These are phyloP conservation scores for Daldinia loculata DNA, from an alignment of 495 filamentous ascomycete genomes.

Conservation along the genomic window DNA sequence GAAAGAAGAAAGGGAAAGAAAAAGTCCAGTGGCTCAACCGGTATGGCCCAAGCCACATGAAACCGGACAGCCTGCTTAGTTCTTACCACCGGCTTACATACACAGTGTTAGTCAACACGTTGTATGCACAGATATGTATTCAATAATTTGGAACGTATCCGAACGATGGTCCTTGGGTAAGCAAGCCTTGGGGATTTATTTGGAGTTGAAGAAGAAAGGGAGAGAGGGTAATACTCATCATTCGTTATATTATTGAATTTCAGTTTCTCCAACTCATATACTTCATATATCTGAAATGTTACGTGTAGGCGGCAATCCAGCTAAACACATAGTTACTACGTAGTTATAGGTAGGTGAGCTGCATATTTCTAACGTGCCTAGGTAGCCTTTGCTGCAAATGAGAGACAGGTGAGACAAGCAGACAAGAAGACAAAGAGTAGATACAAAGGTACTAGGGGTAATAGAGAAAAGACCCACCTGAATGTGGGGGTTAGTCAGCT, in stretches of 20 bases:
- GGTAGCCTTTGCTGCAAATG: neutral
- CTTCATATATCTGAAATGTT: neutral
- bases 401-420: neutral
- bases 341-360: too few species aligned
- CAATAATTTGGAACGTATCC: neutral
- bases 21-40: neutral
- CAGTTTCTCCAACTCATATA: neutral
- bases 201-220: neutral
- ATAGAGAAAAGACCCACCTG: neutral
- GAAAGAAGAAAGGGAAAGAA: constrained; percentile 1
- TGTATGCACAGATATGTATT: constrained; percentile 3
- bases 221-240: neutral
- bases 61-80: constrained; percentile 9
- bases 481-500: constrained; percentile 20
- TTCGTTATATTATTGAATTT: neutral
- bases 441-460: neutral
- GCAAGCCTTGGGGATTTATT: neutral
- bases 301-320: neutral
- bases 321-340: neutral
- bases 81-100: constrained; percentile 14
- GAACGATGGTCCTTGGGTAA: neutral
- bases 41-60: constrained; percentile 10
- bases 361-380: neutral
- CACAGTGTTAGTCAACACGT: constrained; percentile 12
- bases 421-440: neutral